Evolutionary conservation across 306 rosid species (phyloP), one percentile per base, ranked within the genome.

Genomic region (Ormosia semicastrata): DNA sequence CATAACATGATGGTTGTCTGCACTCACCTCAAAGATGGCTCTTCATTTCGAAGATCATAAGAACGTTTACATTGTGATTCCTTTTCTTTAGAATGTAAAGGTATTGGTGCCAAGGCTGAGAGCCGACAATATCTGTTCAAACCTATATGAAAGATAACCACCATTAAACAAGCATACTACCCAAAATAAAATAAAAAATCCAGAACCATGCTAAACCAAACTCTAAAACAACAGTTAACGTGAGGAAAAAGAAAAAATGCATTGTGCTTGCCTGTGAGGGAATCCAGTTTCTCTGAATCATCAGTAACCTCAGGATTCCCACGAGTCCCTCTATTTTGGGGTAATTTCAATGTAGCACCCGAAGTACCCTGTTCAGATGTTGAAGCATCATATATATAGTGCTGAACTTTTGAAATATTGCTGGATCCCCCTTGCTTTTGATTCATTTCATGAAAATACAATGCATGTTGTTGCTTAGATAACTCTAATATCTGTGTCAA

Each of bases 1-100:
- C 68, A 41, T 36, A 66, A 71, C 36, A 75, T 32, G 59, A 60
- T 72, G 85, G 29, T 40, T 32, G 67, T 40, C 76, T 14, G 54
- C 15, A 83, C 87, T 84, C 67, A 91, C 96, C 96, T 87, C 75
- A 73, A 46, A 14, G 87, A 79, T 60, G 76, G 78, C 43, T 69
- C 86, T 75, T 80, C 88, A 46, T 86, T 79, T 66, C 4, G 88
- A 73, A 75, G 84, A 72, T 74, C 85, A 65, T 56, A 49, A 29
- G 88, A 80, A 60, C 12, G 14, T 66, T 83, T 78, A 84, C 81
- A 82, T 12, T 75, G 89, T 54, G 63, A 47, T 77, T 77, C 81
- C 64, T 79, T 83, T 68, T 78, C 81, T 74, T 79, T 76, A 8
- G 74, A 56, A 79, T 80, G 76, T 76, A 73, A 50, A 33, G 86